Conservation (phyloP, 345 rosid species). For the Acer yangbiense region DNA sequence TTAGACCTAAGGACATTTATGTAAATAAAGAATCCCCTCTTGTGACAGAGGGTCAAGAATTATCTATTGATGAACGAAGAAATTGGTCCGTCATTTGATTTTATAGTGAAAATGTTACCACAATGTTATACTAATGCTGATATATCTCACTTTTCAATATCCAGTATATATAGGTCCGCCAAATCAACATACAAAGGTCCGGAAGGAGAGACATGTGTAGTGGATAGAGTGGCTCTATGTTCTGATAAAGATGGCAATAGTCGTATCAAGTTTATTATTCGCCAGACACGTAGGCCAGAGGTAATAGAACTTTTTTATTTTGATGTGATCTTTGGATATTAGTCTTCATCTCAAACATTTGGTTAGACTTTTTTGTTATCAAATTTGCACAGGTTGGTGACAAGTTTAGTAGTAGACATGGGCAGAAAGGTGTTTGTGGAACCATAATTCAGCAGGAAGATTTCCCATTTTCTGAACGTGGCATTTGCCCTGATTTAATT, state of each 20-base stretch:
- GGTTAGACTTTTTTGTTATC: constrained; percentile 9
- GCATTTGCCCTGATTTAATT: constrained; percentile 93
- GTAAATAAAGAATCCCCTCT: constrained; percentile 69
- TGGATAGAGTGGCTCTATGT: constrained; percentile 77
- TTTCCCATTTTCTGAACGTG: constrained; percentile 94
- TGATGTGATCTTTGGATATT: neutral
- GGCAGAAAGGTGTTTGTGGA: constrained; percentile 99
- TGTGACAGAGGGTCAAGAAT: constrained; percentile 32
- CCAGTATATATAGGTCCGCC: constrained; percentile 62
- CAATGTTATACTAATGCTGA: constrained; percentile 10
- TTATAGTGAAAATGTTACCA: constrained; percentile 1
- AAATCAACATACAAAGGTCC: constrained; percentile 59
- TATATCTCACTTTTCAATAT: constrained; percentile 24
- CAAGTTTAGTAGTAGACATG: constrained; percentile 98
- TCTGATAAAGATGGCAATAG: constrained; percentile 50
- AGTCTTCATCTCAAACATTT: constrained; percentile 6
- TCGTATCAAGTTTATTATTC: constrained; percentile 67
- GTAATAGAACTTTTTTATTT: constrained; percentile 31
- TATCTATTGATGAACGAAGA: too few species aligned
- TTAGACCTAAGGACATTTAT: constrained; percentile 61
- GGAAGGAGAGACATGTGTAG: constrained; percentile 33
- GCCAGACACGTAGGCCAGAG: constrained; percentile 97
- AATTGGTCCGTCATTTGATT: constrained; percentile 50
- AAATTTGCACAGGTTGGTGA: constrained; percentile 69
- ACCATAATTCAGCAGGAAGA: constrained; percentile 93